Evolutionary conservation across 2,329 filamentous ascomycete species (phyloP).

Genomic region (Ceratocystis variospora): DNA sequence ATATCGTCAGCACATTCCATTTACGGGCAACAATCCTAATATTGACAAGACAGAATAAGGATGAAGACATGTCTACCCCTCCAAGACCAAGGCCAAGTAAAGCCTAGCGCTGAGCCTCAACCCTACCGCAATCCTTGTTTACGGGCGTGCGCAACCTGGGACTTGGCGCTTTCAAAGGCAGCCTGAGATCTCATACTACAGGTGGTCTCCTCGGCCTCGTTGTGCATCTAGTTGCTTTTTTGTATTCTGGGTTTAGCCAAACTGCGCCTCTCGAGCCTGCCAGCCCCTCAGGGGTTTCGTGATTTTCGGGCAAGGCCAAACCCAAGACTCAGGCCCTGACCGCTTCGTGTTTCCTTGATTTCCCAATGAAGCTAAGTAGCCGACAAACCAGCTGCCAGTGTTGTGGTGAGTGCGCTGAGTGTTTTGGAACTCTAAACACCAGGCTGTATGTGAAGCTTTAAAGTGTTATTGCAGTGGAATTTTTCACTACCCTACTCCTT

Average conservation of each 20-base stretch:
- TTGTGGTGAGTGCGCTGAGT: background rate
- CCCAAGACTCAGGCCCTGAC: background rate
- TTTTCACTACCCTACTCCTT: background rate
- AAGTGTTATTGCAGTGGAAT: background rate
- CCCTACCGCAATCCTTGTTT: constrained; percentile 4
- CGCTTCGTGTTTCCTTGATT: constrained; percentile 5
- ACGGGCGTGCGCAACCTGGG: constrained; percentile 3
- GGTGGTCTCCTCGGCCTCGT: background rate
- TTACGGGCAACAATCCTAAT: constrained; percentile 17
- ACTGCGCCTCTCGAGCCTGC: background rate
- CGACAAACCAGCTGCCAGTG: background rate
- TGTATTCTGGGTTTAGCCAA: too few relatives aligned
- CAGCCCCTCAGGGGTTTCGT: background rate
- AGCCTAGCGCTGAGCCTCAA: constrained; percentile 12
- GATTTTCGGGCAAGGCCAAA: background rate
- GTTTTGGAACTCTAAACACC: background rate
- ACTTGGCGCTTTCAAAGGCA: constrained; percentile 7
- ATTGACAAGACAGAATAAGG: too few relatives aligned
- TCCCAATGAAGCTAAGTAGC: background rate
- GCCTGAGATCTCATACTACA: too few relatives aligned
- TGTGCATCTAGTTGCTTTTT: background rate
- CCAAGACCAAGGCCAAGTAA: background rate
- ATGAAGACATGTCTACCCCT: constrained; percentile 3
- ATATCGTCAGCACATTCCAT: constrained; percentile 12
- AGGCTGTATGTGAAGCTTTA: background rate